Conservation (phyloP, 768 basidiomycete genomes). For the Xerocomus potaroensis region DNA sequence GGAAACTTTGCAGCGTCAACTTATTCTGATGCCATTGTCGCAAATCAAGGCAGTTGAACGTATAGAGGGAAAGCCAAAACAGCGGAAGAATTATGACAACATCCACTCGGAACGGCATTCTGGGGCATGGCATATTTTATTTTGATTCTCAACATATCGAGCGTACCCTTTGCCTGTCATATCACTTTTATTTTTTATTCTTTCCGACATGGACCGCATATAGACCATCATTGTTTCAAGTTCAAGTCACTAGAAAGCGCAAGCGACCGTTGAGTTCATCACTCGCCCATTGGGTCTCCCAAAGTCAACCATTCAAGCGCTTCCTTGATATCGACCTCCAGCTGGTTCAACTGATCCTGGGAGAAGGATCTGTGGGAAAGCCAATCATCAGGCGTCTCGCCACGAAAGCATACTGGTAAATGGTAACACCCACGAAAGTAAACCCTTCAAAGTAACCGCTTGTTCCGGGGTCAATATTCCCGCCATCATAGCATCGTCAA, state of each 20-base stretch:
- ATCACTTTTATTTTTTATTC: no score
- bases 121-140: no score
- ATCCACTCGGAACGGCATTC: no score
- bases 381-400: background rate
- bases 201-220: no score
- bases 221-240: background rate
- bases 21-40: no score
- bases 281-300: background rate
- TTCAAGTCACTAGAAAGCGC: no score
- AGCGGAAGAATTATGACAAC: no score
- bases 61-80: no score
- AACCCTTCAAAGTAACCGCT: background rate
- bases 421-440: background rate
- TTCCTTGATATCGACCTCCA: background rate
- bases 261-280: background rate
- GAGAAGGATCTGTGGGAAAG: background rate
- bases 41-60: no score
- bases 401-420: background rate
- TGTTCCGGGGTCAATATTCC: background rate
- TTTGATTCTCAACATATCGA: no score
- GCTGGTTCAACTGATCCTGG: background rate
- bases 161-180: no score
- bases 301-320: background rate
- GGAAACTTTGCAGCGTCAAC: no score
- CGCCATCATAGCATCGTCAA: background rate